Evolutionary conservation across 140 eudicot genomes (phyloP).

Genomic region (Ambrosia hybrid): DNA sequence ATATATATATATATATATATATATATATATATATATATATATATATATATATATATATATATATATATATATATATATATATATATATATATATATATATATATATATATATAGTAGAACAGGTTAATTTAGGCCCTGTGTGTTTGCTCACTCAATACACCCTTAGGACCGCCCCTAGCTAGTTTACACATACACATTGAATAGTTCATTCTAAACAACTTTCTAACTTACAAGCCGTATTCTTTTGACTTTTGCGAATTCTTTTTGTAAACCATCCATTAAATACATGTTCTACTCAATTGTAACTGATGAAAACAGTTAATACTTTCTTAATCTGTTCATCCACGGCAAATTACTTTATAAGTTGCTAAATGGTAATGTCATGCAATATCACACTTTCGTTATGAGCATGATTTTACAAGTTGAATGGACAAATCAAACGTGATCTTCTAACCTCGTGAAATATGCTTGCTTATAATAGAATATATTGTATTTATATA

Average conservation of each 20-base stretch:
- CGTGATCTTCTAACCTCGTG: not conserved
- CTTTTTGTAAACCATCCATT: not conserved
- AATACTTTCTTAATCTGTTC: not conserved
- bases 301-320: not conserved
- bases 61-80: too few relatives aligned
- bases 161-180: too few relatives aligned
- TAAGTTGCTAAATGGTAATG: conserved; percentile 16
- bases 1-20: too few relatives aligned
- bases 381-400: conserved; percentile 14
- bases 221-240: not conserved
- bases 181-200: not conserved
- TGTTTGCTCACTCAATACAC: too few relatives aligned
- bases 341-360: not conserved
- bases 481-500: too few relatives aligned
- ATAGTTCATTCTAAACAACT: not conserved
- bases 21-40: too few relatives aligned
- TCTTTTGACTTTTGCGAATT: not conserved
- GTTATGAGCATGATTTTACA: not conserved
- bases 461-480: not conserved
- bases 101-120: too few relatives aligned
- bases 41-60: too few relatives aligned
- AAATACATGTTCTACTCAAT: not conserved
- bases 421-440: not conserved
- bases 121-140: too few relatives aligned
- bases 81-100: too few relatives aligned